Evolutionary conservation across 441 rosid species (phyloP).

Genomic region (Corymbia citriodora): DNA sequence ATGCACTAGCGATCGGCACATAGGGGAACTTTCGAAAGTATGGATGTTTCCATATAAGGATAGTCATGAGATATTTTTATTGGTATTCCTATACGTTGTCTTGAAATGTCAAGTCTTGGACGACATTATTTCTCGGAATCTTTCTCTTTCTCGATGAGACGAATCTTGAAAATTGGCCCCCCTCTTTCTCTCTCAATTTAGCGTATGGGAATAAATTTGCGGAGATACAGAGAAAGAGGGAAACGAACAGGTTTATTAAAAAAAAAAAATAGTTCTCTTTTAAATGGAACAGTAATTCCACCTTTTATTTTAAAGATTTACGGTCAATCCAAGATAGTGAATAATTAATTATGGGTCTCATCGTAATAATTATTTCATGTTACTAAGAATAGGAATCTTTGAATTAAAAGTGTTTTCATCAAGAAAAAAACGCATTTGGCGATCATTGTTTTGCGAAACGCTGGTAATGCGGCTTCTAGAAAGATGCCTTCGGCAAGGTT

Average conservation of each 20-base stretch:
- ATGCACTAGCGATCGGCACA: too few species aligned
- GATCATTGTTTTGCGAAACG: neutral
- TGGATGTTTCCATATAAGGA: too few species aligned
- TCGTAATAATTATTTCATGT: too few species aligned
- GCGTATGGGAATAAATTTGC: neutral
- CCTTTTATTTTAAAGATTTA: neutral
- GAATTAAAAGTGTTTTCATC: accelerated
- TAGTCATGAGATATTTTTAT: too few species aligned
- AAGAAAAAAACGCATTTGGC: neutral
- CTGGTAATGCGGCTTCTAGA: accelerated
- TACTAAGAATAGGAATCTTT: too few species aligned
- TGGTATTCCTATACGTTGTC: too few species aligned
- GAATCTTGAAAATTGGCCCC: neutral
- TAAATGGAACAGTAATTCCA: neutral
- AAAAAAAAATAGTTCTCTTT: neutral
- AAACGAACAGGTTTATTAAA: neutral
- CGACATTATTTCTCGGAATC: neutral
- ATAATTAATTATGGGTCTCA: too few species aligned
- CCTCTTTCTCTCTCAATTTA: neutral
- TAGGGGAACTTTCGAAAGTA: too few species aligned
- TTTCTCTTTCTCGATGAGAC: neutral
- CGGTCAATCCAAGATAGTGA: too few species aligned
- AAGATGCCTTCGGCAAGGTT: neutral
- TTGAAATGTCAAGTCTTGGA: too few species aligned
- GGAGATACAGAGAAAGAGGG: neutral